Evolutionary conservation across 768 basidiomycete genomes (phyloP), one percentile per base, ranked within the genome.

Genomic region (Cantharellus anzutake): DNA sequence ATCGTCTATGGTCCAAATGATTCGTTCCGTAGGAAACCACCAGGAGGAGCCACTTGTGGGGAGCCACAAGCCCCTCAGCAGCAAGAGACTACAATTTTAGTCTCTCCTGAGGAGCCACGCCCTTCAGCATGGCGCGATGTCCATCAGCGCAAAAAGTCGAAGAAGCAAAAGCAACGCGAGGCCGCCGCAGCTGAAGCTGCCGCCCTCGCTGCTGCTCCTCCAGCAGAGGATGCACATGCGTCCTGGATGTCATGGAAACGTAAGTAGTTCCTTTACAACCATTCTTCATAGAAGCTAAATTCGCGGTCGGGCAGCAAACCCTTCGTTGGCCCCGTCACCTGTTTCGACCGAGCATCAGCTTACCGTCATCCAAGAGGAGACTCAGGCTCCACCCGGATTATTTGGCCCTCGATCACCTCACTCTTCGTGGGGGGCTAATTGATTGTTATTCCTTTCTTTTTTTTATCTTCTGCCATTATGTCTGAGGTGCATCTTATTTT

Each of bases 321-420:
- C 80, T 4, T 66, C 64, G 42, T 67, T 74, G 48, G 74, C 69
- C 29, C 81, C 82, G 2, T 82, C 83, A 3, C 78, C 83, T n/a
- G 76, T 80, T 3, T 76, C 79, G 2, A 69, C 75, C 57, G 77
- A 79, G 60, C 75, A 83, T 20, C 79, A 77, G 16, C 70, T 59
- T 16, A 63, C 56, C 20, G 41, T 81, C 41, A 79, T 83, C 34
- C 82, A 83, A 38, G 76, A 76, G 5, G 35, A 11, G 35, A 11
- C 11, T 7, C 11, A 7, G 35, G 11, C 44, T 29, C 72, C 71
- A 42, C 81, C 80, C 50, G 85, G 86, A 39, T 70, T 90, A 62
- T 90, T 89, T 66, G 87, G 87, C 40, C 85, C 86, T 48, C 75
- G 83, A 44, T 80, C 83, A 48, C 11, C 44, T 29, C 44, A 48